phyloP scores from a whole-genome alignment of 768 basidiomycete species.

The Galerina sulciceps region DNA sequence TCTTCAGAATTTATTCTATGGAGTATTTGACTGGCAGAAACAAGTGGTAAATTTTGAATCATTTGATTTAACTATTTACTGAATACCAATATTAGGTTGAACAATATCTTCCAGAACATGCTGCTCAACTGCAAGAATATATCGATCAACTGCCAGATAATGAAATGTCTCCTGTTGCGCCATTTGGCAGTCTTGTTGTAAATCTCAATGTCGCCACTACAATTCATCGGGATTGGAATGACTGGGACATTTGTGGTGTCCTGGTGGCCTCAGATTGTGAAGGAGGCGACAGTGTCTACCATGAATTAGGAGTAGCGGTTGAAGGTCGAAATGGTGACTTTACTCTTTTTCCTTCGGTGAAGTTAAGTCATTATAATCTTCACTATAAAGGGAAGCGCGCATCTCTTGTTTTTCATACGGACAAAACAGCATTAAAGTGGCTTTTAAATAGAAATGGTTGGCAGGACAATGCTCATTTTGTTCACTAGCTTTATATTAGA shows the following conservation, averaged over 20 bases:
- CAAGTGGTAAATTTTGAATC: no score
- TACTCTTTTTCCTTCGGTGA: background rate
- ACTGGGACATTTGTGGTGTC: background rate
- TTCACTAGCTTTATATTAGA: no score
- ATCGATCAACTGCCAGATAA: no score
- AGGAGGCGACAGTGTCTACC: background rate
- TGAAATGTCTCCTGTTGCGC: no score
- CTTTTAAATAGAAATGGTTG: background rate
- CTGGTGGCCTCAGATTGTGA: background rate
- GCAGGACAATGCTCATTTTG: background rate
- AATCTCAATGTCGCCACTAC: background rate
- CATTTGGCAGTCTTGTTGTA: no score
- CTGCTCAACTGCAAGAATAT: no score
- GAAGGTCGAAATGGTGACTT: background rate
- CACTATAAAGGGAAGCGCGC: background rate
- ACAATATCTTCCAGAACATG: no score
- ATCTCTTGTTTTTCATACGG: background rate
- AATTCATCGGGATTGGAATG: background rate
- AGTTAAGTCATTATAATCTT: background rate
- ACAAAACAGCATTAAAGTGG: background rate
- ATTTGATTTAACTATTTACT: no score
- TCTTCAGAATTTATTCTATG: no score
- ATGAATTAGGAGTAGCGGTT: background rate
- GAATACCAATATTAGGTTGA: no score
- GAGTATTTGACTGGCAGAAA: no score